phyloP scores from a whole-genome alignment of 495 filamentous ascomycete species.

The Emericellopsis terricola region DNA sequence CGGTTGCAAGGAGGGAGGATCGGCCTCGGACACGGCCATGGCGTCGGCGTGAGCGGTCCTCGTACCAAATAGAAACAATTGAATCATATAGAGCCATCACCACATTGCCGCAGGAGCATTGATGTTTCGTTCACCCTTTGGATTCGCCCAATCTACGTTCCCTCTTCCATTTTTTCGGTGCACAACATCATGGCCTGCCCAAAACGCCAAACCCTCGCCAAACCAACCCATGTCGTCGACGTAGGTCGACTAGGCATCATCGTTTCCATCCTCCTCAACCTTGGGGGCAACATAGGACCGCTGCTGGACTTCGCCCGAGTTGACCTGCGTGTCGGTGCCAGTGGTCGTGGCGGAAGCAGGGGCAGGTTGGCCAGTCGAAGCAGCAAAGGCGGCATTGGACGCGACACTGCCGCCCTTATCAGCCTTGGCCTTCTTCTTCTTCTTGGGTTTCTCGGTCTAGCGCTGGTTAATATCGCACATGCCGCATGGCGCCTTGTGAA shows the following conservation, averaged over 20 bases:
- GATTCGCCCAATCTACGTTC: neutral
- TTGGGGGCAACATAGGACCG: constrained; percentile 32
- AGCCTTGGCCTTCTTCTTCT: constrained; percentile 33
- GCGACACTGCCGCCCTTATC: constrained; percentile 1
- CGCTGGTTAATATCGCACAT: constrained; percentile 11
- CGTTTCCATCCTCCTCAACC: constrained; percentile 52
- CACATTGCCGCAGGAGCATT: neutral
- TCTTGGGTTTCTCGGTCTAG: constrained; percentile 23
- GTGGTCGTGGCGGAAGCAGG: constrained; percentile 42
- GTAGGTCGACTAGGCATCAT: no score
- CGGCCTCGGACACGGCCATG: no score
- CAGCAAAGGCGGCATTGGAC: constrained; percentile 1
- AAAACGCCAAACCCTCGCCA: no score
- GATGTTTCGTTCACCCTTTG: no score
- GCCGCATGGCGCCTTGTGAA: neutral
- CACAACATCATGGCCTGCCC: neutral
- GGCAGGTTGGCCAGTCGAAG: constrained; percentile 30
- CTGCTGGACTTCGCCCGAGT: constrained; percentile 25
- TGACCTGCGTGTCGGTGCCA: constrained; percentile 29
- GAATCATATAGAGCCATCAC: neutral
- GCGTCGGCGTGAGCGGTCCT: neutral
- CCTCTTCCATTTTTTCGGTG: neutral
- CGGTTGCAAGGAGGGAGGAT: neutral
- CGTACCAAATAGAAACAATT: constrained; percentile 1
- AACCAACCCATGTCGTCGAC: no score